Evolutionary conservation across 768 basidiomycete species (phyloP).

Genomic region (Clavulina sp.): DNA sequence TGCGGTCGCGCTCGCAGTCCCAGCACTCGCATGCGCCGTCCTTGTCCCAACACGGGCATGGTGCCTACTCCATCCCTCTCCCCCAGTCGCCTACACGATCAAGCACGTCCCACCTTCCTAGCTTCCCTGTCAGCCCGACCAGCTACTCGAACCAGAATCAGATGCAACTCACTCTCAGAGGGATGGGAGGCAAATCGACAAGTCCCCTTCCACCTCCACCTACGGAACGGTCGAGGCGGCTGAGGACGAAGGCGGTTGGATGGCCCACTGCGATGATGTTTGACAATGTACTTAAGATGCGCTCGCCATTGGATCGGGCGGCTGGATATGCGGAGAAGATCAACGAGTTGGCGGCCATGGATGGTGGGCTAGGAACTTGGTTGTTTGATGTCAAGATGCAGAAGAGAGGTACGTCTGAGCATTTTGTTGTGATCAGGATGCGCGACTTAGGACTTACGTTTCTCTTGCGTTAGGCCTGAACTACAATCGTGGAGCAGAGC

Average conservation of each 20-base stretch:
- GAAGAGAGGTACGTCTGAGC: constrained; percentile 31
- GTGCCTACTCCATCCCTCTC: too few species aligned
- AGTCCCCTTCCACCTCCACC: too few species aligned
- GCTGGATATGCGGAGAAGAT: constrained; percentile 63
- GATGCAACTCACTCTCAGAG: too few species aligned
- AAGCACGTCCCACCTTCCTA: too few species aligned
- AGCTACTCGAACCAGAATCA: too few species aligned
- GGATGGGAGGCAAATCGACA: too few species aligned
- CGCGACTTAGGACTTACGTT: background rate
- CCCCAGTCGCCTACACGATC: too few species aligned
- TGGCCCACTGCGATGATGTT: constrained; percentile 39
- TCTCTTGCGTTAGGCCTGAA: too few species aligned
- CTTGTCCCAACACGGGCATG: too few species aligned
- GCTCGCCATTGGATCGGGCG: constrained; percentile 48
- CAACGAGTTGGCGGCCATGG: constrained; percentile 56
- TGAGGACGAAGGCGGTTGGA: background rate
- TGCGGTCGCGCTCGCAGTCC: too few species aligned
- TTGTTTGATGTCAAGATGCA: constrained; percentile 29
- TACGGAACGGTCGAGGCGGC: constrained; percentile 2
- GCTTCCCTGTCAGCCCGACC: too few species aligned
- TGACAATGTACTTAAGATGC: constrained; percentile 40
- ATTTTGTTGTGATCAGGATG: background rate
- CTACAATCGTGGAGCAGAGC: background rate
- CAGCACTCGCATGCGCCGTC: too few species aligned
- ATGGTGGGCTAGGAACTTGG: constrained; percentile 71